Evolutionary conservation across 2,329 filamentous ascomycete species (phyloP).

Genomic region (Sporothrix brasiliensis): DNA sequence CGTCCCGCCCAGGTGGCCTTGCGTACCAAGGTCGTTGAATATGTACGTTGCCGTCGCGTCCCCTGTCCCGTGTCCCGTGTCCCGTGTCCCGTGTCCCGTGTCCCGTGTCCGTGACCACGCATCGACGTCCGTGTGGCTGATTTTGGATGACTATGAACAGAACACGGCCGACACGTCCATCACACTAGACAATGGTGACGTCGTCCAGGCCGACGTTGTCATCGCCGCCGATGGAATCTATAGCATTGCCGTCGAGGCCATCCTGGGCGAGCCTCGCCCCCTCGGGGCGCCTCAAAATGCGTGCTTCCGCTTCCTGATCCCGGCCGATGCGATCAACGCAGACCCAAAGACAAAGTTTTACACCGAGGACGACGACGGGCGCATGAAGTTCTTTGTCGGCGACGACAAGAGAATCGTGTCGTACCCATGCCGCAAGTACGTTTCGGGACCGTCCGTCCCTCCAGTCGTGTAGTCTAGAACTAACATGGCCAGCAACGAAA

Average conservation of each 20-base stretch:
- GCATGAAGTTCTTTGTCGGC: conserved; percentile 24
- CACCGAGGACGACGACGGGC: conserved; percentile 16
- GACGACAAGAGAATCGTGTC: conserved; percentile 22
- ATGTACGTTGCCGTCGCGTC: background rate
- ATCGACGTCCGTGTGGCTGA: background rate
- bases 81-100: too few relatives aligned
- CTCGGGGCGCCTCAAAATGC: conserved; percentile 11
- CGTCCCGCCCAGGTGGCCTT: background rate
- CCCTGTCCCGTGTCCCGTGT: background rate
- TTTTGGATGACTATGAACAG: background rate
- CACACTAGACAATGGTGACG: conserved; percentile 8
- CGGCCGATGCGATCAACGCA: conserved; percentile 15
- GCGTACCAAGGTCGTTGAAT: conserved; percentile 13
- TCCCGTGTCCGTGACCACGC: too few relatives aligned
- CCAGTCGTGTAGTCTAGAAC: background rate
- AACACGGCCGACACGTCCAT: conserved; percentile 12
- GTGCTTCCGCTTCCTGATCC: conserved; percentile 22
- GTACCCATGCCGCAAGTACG: conserved; percentile 22
- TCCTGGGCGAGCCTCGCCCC: conserved; percentile 9
- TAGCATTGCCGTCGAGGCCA: conserved; percentile 18
- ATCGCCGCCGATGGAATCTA: conserved; percentile 17
- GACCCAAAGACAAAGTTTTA: conserved; percentile 18
- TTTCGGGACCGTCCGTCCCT: background rate
- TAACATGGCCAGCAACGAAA: conserved; percentile 1
- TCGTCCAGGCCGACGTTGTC: conserved; percentile 3